Evolutionary conservation across 2,329 filamentous ascomycete genomes (phyloP).

Genomic region (Pyricularia sp.): DNA sequence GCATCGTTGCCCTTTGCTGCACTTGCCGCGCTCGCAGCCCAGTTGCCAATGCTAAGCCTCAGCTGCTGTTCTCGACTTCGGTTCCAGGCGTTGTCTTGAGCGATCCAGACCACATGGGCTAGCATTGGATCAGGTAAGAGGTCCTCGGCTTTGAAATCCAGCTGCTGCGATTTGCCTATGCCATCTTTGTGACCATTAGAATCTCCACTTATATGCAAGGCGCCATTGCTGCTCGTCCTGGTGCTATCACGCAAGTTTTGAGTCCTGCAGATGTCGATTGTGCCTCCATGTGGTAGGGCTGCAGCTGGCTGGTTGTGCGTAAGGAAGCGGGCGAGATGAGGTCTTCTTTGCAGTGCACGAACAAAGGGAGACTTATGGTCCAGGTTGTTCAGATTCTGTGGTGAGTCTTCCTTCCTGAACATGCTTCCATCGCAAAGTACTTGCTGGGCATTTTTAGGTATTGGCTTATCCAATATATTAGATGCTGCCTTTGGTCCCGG

Average conservation of each 20-base stretch:
- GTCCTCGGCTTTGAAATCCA: neutral
- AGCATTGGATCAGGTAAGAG: neutral
- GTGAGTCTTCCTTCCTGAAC: neutral
- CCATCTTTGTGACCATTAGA: neutral
- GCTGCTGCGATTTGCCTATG: neutral
- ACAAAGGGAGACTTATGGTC: neutral
- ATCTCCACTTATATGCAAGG: neutral
- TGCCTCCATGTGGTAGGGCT: neutral
- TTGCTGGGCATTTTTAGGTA: neutral
- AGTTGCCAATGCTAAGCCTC: neutral
- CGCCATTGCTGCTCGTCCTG: neutral
- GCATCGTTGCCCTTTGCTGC: neutral
- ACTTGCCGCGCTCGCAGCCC: neutral
- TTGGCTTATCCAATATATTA: neutral
- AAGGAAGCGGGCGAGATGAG: neutral
- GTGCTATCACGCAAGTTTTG: neutral
- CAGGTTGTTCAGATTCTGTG: neutral
- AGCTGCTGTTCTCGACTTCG: neutral
- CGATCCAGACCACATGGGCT: conserved; percentile 3
- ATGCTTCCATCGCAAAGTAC: neutral
- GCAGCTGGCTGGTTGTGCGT: neutral
- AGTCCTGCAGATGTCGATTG: neutral
- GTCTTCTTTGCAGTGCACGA: neutral
- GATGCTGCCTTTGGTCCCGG: neutral
- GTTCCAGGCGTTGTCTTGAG: neutral